Percentiles rank a stretch among this genome's conserved stretches.
phyloP scores from a whole-genome alignment of 345 rosid genomes.

The Populus deltoides region DNA sequence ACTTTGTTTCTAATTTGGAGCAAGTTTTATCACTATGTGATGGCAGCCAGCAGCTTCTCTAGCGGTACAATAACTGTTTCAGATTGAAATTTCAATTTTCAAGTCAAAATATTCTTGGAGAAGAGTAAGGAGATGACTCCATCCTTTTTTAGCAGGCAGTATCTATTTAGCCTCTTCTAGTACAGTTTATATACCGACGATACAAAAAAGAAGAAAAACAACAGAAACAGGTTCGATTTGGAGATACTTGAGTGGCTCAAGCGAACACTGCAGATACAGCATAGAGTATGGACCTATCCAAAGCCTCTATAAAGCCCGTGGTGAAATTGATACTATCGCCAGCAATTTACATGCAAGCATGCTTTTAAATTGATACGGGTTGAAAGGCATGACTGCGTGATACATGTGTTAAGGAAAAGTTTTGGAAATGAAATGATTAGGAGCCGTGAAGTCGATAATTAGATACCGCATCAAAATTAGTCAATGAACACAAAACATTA shows the following conservation, averaged over 20 bases:
- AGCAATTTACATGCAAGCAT: background rate
- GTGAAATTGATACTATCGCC: background rate
- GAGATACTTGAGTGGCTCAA: background rate
- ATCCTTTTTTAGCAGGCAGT: background rate
- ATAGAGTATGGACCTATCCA: background rate
- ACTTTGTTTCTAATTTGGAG: slow-evolving; percentile 64
- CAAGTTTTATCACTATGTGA: slow-evolving; percentile 52
- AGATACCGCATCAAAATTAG: background rate
- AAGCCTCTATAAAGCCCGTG: background rate
- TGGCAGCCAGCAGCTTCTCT: slow-evolving; percentile 54
- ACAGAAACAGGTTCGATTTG: background rate
- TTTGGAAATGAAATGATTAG: background rate
- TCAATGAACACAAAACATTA: background rate
- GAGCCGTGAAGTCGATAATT: background rate
- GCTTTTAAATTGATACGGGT: background rate
- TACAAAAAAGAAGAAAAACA: background rate
- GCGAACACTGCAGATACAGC: background rate
- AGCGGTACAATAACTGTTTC: slow-evolving; percentile 51
- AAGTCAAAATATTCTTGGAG: background rate
- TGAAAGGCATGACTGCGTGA: too few relatives aligned
- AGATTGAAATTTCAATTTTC: slow-evolving; percentile 25
- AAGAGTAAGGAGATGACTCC: background rate
- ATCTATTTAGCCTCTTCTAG: too few relatives aligned
- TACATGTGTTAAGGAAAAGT: background rate
- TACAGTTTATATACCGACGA: too few relatives aligned